Percentiles rank a stretch among this genome's conserved stretches.
Evolutionary conservation across 768 basidiomycete genomes (phyloP).

Genomic region (Rhodosporidiobolus sp.): DNA sequence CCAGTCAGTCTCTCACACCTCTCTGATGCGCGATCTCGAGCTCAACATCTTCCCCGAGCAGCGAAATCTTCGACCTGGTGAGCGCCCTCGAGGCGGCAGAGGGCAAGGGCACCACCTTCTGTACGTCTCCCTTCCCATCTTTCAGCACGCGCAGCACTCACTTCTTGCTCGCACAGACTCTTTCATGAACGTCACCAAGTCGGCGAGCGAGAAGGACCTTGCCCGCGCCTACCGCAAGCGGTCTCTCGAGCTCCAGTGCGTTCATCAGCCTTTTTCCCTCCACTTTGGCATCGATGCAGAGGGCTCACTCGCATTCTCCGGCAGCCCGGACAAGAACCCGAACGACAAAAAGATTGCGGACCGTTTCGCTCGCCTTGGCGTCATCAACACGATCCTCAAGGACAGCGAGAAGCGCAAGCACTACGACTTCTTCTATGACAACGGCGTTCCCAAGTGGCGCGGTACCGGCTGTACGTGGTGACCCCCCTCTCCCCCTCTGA

Average conservation of each 20-base stretch:
- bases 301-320: not conserved
- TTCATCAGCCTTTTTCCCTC: slow-evolving; percentile 35
- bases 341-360: slow-evolving; percentile 68
- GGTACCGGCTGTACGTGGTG: slow-evolving; percentile 50
- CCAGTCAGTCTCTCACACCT: slow-evolving; percentile 24
- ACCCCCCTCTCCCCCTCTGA: no score
- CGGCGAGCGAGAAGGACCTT: slow-evolving; percentile 72
- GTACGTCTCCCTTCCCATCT: not conserved
- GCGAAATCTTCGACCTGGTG: slow-evolving; percentile 46
- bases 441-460: slow-evolving; percentile 94
- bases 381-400: slow-evolving; percentile 76
- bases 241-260: slow-evolving; percentile 84
- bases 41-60: not conserved
- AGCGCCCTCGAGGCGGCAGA: slow-evolving; percentile 42
- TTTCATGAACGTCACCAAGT: slow-evolving; percentile 74
- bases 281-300: not conserved
- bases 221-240: slow-evolving; percentile 86
- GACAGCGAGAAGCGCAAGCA: slow-evolving; percentile 55
- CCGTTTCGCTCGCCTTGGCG: slow-evolving; percentile 85
- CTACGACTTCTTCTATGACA: slow-evolving; percentile 87
- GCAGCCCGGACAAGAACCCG: slow-evolving; percentile 93
- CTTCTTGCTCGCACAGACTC: slow-evolving; percentile 57
- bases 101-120: slow-evolving; percentile 91
- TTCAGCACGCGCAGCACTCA: not conserved
- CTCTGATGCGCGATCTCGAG: no score